Evolutionary conservation across 768 basidiomycete species (phyloP), one percentile per base, ranked within the genome.

Genomic region (Tulasnella sp.): DNA sequence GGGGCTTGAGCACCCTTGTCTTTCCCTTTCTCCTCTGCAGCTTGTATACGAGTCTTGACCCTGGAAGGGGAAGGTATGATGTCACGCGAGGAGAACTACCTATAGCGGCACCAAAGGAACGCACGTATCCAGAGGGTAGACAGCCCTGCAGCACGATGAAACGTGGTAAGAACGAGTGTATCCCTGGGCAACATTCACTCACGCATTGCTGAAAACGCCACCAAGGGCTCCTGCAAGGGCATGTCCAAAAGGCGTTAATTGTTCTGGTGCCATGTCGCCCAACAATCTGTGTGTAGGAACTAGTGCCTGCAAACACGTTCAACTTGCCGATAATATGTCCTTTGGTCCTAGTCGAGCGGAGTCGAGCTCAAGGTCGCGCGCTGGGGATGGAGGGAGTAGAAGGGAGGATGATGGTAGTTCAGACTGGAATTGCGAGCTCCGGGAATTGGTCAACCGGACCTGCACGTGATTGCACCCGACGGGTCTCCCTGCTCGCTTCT

Each of bases 91-190:
- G 42, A 26, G 18, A 15, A 73, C 11, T 29, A 39, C 26, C 72
- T 6, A 46, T 9, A 69, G 29, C 18, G 32, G 23, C 73, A 37
- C 37, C 51, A 69, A 78, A 20, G 6, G 32, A 67, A 86, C 94
- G 81, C 86, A 95, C 91, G 95, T 94, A 85, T 99, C 97, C 75
- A 99, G 86, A 20, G 97, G 97, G 83, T 99, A 99, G 4, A 98
- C 95, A 70, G 93, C 88, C 69, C 96, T 97, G 15, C 37, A 39
- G 57, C 72, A 44, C 55, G 71, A 70, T 39, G n/a, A 42, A 32
- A 20, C 35, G 75, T 81, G 55, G 42, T 61, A 13, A 35, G 42
- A 15, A 29, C 46, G 37, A 74, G 9, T 13, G 78, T 39, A 18
- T 26, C 42, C 15, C 15, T 20, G 18, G 71, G 13, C 32, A 71